These are phyloP conservation scores for Avena sativa DNA, from an alignment of 176 grass and related monocot species.

Conservation along the genomic window DNA sequence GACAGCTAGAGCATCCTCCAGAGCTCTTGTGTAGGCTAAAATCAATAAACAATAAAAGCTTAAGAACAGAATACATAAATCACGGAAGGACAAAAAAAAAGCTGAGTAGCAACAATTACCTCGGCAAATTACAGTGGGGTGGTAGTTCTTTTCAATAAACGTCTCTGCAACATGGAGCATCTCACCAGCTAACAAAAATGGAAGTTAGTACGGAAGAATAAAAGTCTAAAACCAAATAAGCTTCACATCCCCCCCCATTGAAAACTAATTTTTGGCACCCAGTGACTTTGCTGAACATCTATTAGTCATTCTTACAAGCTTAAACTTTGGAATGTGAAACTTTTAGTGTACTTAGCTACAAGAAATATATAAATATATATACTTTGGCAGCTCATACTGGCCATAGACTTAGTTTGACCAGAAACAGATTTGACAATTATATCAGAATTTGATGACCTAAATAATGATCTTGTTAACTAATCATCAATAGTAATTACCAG, in stretches of 20 bases:
- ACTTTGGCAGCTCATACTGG: not conserved
- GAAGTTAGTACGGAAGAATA: conserved; percentile 12
- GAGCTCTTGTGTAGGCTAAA: conserved; percentile 77
- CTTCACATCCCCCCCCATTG: not conserved
- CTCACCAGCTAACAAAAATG: conserved; percentile 81
- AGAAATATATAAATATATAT: not conserved
- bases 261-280: not conserved
- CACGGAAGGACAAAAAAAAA: not conserved
- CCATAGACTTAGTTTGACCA: conserved; percentile 21
- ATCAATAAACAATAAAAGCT: conserved; percentile 23
- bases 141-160: conserved; percentile 92
- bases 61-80: conserved; percentile 34
- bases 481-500: not conserved
- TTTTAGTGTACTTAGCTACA: not conserved
- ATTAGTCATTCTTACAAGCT: conserved; percentile 26
- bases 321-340: not conserved
- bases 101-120: conserved; percentile 48
- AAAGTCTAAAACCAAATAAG: not conserved
- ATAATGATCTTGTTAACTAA: not conserved
- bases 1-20: conserved; percentile 77
- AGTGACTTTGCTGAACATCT: not conserved
- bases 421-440: not conserved
- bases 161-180: conserved; percentile 95
- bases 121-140: conserved; percentile 96
- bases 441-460: conserved; percentile 16